phyloP scores from a whole-genome alignment of 2,329 filamentous ascomycete species.

The Remersonia thermophila region DNA sequence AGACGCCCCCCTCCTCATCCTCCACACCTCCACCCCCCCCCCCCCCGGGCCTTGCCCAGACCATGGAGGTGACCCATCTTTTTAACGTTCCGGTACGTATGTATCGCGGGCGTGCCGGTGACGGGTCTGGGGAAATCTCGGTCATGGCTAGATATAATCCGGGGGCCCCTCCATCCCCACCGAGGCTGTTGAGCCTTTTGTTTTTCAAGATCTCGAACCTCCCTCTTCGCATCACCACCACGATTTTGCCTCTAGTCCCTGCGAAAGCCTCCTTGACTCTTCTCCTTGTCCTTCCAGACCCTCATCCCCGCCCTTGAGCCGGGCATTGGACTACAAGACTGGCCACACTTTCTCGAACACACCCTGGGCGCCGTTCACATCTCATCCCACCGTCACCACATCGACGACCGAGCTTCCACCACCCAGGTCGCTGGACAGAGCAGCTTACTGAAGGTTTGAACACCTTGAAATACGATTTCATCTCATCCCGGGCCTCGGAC shows the following conservation, averaged over 20 bases:
- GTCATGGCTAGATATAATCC: conserved; percentile 8
- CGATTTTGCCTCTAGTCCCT: no score
- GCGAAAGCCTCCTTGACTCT: no score
- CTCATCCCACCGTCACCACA: background rate
- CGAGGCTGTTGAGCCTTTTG: background rate
- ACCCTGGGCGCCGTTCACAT: background rate
- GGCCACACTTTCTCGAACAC: no score
- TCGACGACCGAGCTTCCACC: no score
- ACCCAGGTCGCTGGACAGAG: no score
- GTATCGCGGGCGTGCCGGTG: conserved; percentile 3
- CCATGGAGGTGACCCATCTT: background rate
- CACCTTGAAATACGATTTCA: no score
- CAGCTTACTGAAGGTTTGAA: no score
- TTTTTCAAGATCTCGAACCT: background rate
- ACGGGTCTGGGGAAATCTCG: conserved; percentile 6
- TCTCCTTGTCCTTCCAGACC: no score
- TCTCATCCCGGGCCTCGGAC: conserved; percentile 1
- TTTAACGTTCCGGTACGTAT: conserved; percentile 1
- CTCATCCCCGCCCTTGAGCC: no score
- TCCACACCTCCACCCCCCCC: conserved; percentile 1
- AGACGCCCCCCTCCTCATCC: conserved; percentile 1
- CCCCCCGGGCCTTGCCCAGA: conserved; percentile 3
- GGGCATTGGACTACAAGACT: no score
- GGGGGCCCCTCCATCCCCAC: conserved; percentile 5
- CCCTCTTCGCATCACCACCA: no score